Evolutionary conservation across 257 asterid species (phyloP).

Genomic region (Coffea eugenioides): DNA sequence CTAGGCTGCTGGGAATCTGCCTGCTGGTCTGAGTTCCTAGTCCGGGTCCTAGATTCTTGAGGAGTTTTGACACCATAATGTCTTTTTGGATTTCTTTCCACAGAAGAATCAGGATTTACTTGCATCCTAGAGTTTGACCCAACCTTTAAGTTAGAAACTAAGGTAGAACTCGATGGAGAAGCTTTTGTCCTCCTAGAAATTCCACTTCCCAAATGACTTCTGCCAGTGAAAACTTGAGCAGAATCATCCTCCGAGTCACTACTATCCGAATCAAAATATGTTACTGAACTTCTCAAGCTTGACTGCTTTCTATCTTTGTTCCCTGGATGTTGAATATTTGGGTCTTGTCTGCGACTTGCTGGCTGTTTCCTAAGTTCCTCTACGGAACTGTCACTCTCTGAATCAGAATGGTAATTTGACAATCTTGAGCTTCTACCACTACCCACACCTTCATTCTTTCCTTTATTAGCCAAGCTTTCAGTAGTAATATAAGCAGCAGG

Average conservation of each 20-base stretch:
- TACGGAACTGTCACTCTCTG: slow-evolving; percentile 54
- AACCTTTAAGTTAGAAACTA: slow-evolving; percentile 26
- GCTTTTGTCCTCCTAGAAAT: slow-evolving; percentile 74
- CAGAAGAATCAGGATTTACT: slow-evolving; percentile 32
- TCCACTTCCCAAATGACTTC: slow-evolving; percentile 43
- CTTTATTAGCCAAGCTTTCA: slow-evolving; percentile 26
- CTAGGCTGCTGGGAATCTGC: slow-evolving; percentile 35
- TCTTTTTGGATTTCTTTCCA: slow-evolving; percentile 27
- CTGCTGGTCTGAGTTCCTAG: slow-evolving; percentile 24
- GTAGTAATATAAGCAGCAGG: slow-evolving; percentile 23
- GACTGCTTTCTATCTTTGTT: slow-evolving; percentile 28
- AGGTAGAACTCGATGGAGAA: slow-evolving; percentile 29
- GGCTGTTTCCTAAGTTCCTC: slow-evolving; percentile 38
- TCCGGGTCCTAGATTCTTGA: slow-evolving; percentile 26
- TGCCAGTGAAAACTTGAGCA: slow-evolving; percentile 35
- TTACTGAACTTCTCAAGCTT: slow-evolving; percentile 32
- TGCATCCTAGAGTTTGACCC: slow-evolving; percentile 26
- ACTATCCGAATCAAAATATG: slow-evolving; percentile 43
- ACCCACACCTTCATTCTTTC: slow-evolving; percentile 17
- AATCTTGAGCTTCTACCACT: slow-evolving; percentile 37
- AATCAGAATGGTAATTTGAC: slow-evolving; percentile 23
- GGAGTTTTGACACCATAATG: slow-evolving; percentile 27
- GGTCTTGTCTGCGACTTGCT: slow-evolving; percentile 22
- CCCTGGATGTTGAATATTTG: slow-evolving; percentile 15
- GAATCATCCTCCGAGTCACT: slow-evolving; percentile 60